Evolutionary conservation across 2,329 filamentous ascomycete species (phyloP), one percentile per base, ranked within the genome.

Genomic region (Aspergillus sojae): DNA sequence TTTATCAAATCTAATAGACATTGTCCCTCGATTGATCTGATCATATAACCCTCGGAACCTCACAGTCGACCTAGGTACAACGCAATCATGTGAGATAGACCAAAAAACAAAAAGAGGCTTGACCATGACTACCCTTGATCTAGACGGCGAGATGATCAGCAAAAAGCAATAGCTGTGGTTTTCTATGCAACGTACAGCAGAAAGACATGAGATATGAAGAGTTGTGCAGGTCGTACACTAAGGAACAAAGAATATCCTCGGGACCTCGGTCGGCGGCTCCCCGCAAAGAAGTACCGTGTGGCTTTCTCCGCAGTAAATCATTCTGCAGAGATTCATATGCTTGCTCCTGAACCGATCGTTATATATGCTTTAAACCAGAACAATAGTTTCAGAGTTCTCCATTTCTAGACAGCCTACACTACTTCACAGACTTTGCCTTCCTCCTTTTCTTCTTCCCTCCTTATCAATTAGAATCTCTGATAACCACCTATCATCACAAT

Each of bases 401-500:
- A 54, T 30, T 30, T 28, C 23, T 43, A 11, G n/a, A 23, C n/a
- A 12, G 5, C 10, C 11, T 5, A 23, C 43, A 46, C 1, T 5
- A 21, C 23, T 19, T 12, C 21, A 14, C 11, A 12, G 43, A 46
- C 39, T n/a, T 41, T 41, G 3, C 4, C 19, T 41, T 6, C 12
- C 14, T 41, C 19, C 19, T 6, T 41, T 19, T n/a, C 19, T 28
- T 28, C 45, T 52, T 45, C 50, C 28, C 32, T n/a, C n/a, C n/a
- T 11, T 16, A 2, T 21, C 30, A 9, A 64, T n/a, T 28, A 53
- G 39, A 36, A 30, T 55, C 53, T 6, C 62, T 21, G 4, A 50
- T 53, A 41, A 58, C 55, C 34, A 57, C 39, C 39, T 41, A 19
- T 26, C 57, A 26, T 53, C 74, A 83, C 58, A 65, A 86, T 86